These are phyloP conservation scores for Beauveria asiatica DNA, from an alignment of 2,329 filamentous ascomycete genomes.

Conservation along the genomic window DNA sequence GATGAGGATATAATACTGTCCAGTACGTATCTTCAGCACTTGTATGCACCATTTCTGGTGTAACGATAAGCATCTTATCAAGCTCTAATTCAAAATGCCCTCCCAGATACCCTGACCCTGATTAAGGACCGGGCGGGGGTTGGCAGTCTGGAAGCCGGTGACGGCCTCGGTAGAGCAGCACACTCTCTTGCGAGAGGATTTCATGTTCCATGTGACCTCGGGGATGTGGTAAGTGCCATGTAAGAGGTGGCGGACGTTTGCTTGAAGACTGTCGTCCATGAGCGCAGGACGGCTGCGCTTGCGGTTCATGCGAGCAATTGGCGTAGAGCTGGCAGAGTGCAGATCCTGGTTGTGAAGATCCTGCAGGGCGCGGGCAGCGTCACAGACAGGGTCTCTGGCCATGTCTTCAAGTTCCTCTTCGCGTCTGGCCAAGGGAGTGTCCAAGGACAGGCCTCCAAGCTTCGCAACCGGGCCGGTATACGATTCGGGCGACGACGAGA, in stretches of 20 bases:
- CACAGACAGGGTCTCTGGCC: slow-evolving; percentile 35
- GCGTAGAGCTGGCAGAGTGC: slow-evolving; percentile 28
- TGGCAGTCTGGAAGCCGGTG: slow-evolving; percentile 36
- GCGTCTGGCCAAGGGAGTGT: slow-evolving; percentile 37
- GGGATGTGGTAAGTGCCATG: slow-evolving; percentile 25
- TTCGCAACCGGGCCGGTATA: slow-evolving; percentile 46
- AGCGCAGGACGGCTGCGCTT: slow-evolving; percentile 55
- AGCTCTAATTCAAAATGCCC: slow-evolving; percentile 47
- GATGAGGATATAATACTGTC: slow-evolving; percentile 10
- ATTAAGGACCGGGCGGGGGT: slow-evolving; percentile 41
- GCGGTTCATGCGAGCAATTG: slow-evolving; percentile 26
- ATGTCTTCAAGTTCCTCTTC: slow-evolving; percentile 38
- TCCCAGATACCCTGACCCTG: slow-evolving; percentile 61
- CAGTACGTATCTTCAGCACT: slow-evolving; percentile 3
- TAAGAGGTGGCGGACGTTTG: slow-evolving; percentile 59
- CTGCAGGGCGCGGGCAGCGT: slow-evolving; percentile 51
- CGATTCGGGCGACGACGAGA: slow-evolving; percentile 49
- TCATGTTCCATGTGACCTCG: slow-evolving; percentile 29
- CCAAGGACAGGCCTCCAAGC: slow-evolving; percentile 40
- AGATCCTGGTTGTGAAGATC: slow-evolving; percentile 48
- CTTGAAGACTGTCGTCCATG: slow-evolving; percentile 52
- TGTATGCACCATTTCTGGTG: slow-evolving; percentile 8
- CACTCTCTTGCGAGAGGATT: slow-evolving; percentile 52
- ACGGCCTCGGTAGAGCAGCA: slow-evolving; percentile 56
- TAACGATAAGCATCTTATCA: neutral